phyloP scores from a whole-genome alignment of 2,329 filamentous ascomycete species.

The Fusarium acutatum region DNA sequence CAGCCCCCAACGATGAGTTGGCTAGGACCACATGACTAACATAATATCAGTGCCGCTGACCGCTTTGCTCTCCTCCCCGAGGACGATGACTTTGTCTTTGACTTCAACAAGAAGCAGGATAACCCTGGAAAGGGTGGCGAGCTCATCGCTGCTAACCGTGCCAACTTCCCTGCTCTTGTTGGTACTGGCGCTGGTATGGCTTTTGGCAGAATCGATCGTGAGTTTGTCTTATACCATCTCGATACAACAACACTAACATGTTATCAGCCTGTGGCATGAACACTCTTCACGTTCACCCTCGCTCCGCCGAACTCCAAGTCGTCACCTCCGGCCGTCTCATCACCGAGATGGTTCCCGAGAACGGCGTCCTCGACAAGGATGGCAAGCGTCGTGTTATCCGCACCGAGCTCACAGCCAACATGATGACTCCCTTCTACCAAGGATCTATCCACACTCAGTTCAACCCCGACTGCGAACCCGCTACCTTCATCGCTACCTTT shows the following conservation, averaged over 20 bases:
- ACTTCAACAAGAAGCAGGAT: slow-evolving; percentile 51
- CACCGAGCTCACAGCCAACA: slow-evolving; percentile 52
- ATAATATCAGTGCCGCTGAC: slow-evolving; percentile 49
- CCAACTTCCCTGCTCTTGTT: slow-evolving; percentile 65
- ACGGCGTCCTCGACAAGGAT: slow-evolving; percentile 52
- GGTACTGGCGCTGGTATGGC: slow-evolving; percentile 60
- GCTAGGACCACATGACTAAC: slow-evolving; percentile 17
- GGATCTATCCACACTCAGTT: slow-evolving; percentile 64
- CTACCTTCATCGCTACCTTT: slow-evolving; percentile 61
- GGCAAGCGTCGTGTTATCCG: slow-evolving; percentile 54
- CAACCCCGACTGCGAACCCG: slow-evolving; percentile 62
- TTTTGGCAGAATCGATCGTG: slow-evolving; percentile 58
- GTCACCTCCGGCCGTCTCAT: slow-evolving; percentile 58
- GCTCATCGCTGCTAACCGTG: slow-evolving; percentile 62
- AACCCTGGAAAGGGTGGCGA: slow-evolving; percentile 52
- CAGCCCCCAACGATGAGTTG: neutral
- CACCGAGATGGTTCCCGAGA: slow-evolving; percentile 63
- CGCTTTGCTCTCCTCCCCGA: slow-evolving; percentile 54
- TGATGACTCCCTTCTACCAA: slow-evolving; percentile 64
- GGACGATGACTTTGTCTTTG: slow-evolving; percentile 58
- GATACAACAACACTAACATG: slow-evolving; percentile 21
- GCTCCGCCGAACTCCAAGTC: slow-evolving; percentile 62
- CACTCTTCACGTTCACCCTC: slow-evolving; percentile 64
- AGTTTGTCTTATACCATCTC: neutral
- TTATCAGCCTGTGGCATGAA: slow-evolving; percentile 61